Evolutionary conservation across 2,329 filamentous ascomycete genomes (phyloP).

Genomic region (Paradendryphiella salina): DNA sequence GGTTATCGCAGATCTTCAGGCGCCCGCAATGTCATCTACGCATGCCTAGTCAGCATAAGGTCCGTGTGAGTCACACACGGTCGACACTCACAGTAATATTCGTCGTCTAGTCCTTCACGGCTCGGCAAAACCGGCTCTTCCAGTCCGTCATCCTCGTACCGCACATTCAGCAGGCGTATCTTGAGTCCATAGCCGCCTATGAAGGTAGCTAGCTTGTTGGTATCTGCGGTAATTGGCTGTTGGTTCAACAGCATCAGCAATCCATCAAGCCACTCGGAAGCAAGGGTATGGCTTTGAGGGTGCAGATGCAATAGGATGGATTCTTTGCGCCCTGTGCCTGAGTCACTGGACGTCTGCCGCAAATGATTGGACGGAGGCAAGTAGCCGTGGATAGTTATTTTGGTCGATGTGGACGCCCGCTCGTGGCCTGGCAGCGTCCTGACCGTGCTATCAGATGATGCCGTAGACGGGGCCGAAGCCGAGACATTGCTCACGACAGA

Average conservation of each 20-base stretch:
- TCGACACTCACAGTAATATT: conserved; percentile 80
- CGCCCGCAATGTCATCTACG: conserved; percentile 15
- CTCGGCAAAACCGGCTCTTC: conserved; percentile 77
- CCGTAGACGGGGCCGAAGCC: conserved; percentile 58
- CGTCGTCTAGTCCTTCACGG: conserved; percentile 82
- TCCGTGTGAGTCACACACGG: conserved; percentile 5
- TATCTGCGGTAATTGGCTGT: conserved; percentile 94
- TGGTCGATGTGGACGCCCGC: conserved; percentile 63
- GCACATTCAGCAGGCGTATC: conserved; percentile 87
- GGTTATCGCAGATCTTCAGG: background rate
- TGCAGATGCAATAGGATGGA: conserved; percentile 78
- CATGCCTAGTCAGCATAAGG: conserved; percentile 3
- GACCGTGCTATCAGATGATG: conserved; percentile 53
- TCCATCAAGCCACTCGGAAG: conserved; percentile 96
- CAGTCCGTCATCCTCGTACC: conserved; percentile 74
- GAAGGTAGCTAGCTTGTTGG: conserved; percentile 82
- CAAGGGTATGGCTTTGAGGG: conserved; percentile 76
- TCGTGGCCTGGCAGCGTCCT: conserved; percentile 44
- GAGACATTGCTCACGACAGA: conserved; percentile 94
- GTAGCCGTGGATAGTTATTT: conserved; percentile 88
- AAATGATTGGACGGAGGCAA: conserved; percentile 41
- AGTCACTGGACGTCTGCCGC: conserved; percentile 38
- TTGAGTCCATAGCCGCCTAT: conserved; percentile 91
- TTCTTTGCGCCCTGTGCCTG: conserved; percentile 58
- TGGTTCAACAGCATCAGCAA: conserved; percentile 93